A percentile compares a stretch with the other conserved stretches of the same genome.
Evolutionary conservation across 257 asterid genomes (phyloP).

Genomic region (Primulina huaijiensis): DNA sequence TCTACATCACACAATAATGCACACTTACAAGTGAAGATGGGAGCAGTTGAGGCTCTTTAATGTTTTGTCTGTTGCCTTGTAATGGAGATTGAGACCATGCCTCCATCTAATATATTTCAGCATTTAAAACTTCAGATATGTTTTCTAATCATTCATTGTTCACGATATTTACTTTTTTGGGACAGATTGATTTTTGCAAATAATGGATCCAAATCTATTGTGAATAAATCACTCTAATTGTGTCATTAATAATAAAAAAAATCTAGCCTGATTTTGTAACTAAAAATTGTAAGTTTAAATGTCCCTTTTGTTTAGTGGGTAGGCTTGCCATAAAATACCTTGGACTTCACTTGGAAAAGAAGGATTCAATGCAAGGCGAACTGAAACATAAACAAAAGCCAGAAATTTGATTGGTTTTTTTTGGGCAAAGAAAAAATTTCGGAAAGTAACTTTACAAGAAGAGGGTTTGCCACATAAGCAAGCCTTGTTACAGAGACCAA

Average conservation of each 20-base stretch:
- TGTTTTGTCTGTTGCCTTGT: constrained; percentile 22
- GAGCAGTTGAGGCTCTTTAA: constrained; percentile 23
- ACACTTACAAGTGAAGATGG: constrained; percentile 15
- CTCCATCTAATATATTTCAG: background rate
- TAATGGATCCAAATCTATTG: background rate
- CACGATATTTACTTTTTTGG: constrained; percentile 7
- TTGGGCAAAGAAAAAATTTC: background rate
- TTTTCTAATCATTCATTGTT: constrained; percentile 1
- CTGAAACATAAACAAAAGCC: background rate
- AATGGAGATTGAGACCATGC: background rate
- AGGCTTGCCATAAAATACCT: too few relatives aligned
- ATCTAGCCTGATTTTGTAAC: background rate
- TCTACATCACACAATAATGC: background rate
- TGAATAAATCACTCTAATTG: too few relatives aligned
- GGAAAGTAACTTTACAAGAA: background rate
- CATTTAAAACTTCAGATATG: background rate
- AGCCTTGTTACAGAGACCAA: background rate
- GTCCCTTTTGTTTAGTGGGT: background rate
- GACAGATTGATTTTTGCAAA: background rate
- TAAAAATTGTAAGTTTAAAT: too few relatives aligned
- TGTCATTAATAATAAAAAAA: too few relatives aligned
- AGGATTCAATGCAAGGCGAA: background rate
- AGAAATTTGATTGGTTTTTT: background rate
- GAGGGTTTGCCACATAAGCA: background rate
- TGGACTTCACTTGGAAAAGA: background rate